phyloP scores from a whole-genome alignment of 345 rosid species.

The Noccaea caerulescens region DNA sequence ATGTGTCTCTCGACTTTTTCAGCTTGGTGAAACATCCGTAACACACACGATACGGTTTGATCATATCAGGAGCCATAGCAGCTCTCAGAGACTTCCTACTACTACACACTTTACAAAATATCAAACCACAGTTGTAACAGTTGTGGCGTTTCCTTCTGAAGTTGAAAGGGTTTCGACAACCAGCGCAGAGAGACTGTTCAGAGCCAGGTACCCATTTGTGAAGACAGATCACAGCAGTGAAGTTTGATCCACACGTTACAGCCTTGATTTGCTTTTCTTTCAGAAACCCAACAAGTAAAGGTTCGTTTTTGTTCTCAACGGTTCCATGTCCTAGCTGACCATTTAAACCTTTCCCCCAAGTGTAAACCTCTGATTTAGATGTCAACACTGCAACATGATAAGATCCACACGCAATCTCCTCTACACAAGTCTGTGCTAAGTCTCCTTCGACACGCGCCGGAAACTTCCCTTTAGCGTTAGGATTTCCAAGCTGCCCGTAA shows the following conservation, averaged over 20 bases:
- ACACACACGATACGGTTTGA: conserved; percentile 86
- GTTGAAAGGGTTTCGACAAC: conserved; percentile 77
- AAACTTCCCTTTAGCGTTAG: conserved; percentile 55
- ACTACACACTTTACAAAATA: conserved; percentile 86
- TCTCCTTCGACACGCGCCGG: conserved; percentile 69
- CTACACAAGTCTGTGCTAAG: conserved; percentile 53
- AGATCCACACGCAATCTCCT: conserved; percentile 83
- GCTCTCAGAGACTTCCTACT: conserved; percentile 78
- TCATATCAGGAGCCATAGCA: conserved; percentile 78
- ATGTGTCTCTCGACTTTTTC: conserved; percentile 51
- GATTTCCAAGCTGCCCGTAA: conserved; percentile 81
- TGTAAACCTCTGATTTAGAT: conserved; percentile 68
- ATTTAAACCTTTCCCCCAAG: conserved; percentile 83
- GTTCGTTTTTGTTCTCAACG: conserved; percentile 55
- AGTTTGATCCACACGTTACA: conserved; percentile 76
- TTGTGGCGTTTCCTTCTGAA: conserved; percentile 94
- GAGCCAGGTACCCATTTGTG: conserved; percentile 70
- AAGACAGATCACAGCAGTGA: conserved; percentile 74
- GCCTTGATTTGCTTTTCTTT: conserved; percentile 77
- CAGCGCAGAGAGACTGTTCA: conserved; percentile 78
- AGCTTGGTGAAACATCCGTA: conserved; percentile 79
- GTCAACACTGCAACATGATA: conserved; percentile 78
- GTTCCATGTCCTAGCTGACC: conserved; percentile 94
- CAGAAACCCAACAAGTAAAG: conserved; percentile 61
- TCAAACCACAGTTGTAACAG: conserved; percentile 91